Conservation (phyloP, 1,139 yeast species). For the Geotrichum citri-aurantii region DNA sequence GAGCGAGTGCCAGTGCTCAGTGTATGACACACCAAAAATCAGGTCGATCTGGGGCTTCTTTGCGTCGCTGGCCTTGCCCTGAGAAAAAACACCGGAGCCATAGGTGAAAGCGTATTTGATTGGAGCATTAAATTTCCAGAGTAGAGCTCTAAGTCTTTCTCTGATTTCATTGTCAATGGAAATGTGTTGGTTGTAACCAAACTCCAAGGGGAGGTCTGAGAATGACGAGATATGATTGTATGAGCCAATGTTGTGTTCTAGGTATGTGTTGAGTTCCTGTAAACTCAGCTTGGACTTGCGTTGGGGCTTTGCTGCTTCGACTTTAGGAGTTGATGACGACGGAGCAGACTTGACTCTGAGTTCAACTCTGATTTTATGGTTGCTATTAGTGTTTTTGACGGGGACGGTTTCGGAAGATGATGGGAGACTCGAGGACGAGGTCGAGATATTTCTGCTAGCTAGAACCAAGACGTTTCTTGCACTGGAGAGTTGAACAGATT, state of each 20-base stretch:
- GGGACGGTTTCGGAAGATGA: not conserved
- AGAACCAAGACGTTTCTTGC: not conserved
- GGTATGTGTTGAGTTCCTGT: slow-evolving; percentile 20
- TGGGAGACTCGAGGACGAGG: not conserved
- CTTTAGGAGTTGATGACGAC: not conserved
- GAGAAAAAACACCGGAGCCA: slow-evolving; percentile 91
- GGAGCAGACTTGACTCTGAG: slow-evolving; percentile 1
- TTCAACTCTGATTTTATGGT: slow-evolving; percentile 1
- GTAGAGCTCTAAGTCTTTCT: slow-evolving; percentile 43
- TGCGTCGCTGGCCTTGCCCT: slow-evolving; percentile 43
- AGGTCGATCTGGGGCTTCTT: slow-evolving; percentile 70
- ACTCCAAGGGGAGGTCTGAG: slow-evolving; percentile 47
- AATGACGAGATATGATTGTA: slow-evolving; percentile 35
- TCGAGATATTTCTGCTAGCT: not conserved
- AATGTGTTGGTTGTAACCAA: slow-evolving; percentile 55
- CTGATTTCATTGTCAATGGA: slow-evolving; percentile 43
- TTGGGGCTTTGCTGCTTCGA: not conserved
- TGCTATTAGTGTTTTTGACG: not conserved
- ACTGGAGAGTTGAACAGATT: not conserved
- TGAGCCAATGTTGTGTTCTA: slow-evolving; percentile 26
- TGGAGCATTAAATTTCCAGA: slow-evolving; percentile 61
- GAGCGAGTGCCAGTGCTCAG: slow-evolving; percentile 66
- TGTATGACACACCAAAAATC: slow-evolving; percentile 74
- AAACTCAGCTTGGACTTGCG: slow-evolving; percentile 4
- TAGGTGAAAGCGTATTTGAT: slow-evolving; percentile 79